Conservation (phyloP, 2,329 filamentous ascomycete genomes). For the Chalaropsis thielavioides region DNA sequence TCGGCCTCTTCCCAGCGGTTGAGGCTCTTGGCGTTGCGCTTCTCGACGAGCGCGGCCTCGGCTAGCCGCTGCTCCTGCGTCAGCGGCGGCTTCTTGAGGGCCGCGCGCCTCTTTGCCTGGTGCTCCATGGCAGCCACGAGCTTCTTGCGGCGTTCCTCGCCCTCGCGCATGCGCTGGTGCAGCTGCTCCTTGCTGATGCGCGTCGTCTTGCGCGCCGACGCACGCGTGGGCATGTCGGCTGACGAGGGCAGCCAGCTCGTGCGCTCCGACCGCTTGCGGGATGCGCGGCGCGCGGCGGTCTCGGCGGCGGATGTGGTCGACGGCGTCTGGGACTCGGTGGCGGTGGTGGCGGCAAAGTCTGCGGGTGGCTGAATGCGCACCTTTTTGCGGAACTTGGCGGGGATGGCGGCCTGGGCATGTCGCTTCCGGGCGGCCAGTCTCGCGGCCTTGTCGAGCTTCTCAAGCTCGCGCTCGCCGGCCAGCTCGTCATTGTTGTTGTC, state of each 20-base stretch:
- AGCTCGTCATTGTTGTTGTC: constrained; percentile 59
- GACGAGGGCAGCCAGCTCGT: constrained; percentile 42
- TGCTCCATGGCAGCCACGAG: constrained; percentile 54
- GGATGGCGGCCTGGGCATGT: constrained; percentile 53
- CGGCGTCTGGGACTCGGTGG: constrained; percentile 22
- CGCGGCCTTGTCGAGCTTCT: constrained; percentile 58
- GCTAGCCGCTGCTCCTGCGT: constrained; percentile 75
- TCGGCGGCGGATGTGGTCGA: constrained; percentile 23
- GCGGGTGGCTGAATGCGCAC: constrained; percentile 51
- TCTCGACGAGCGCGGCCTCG: constrained; percentile 71
- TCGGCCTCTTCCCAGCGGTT: constrained; percentile 92
- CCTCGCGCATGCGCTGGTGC: constrained; percentile 58
- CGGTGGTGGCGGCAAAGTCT: constrained; percentile 21
- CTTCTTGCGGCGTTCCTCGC: constrained; percentile 54
- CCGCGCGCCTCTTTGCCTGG: constrained; percentile 55
- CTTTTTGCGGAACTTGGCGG: constrained; percentile 57
- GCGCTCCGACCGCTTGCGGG: constrained; percentile 47
- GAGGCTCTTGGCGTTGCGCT: constrained; percentile 74
- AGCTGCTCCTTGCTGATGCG: constrained; percentile 46
- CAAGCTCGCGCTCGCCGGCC: constrained; percentile 75
- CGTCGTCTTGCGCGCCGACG: constrained; percentile 44
- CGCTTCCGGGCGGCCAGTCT: constrained; percentile 57
- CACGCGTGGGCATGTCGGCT: constrained; percentile 42
- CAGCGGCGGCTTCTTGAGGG: constrained; percentile 63
- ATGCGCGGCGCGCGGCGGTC: constrained; percentile 27